Base-by-base conservation (phyloP, 805 yeast genomes). In the Zygosaccharomyces lentus region DNA sequence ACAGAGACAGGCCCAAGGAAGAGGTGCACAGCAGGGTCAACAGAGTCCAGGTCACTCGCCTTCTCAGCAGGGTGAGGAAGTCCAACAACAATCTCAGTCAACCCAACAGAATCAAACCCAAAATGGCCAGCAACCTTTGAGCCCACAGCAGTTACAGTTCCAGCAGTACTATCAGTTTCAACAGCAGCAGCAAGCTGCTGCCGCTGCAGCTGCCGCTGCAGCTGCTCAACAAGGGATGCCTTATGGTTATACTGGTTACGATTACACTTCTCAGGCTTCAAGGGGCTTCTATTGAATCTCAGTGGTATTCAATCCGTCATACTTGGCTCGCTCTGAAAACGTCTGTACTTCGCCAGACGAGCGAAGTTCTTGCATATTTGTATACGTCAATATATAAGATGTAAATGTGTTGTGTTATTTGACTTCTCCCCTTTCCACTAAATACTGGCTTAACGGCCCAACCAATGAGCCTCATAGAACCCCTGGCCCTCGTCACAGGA, bases 401-500 rank as follows among this genome's bases (percentile, higher is more conserved):
- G 45, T 45, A 49, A 49, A 36, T 43, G 38, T 43, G 35, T 31
- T 37, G 36, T 44, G 47, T 38, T 30, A 35, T 44, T 36, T 39
- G 32, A 38, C 41, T 38, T 23, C 15, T 16, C 24, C 30, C 39
- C 21, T 35, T 10, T 29, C 7, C 6, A n/a, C 32, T 10, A 29
- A 16, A 29, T 29, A 16, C 6, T 10, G 8, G 5, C 12, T 26
- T 17, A 27, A 30, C 17, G 17, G 17, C 12, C 9, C 6, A 17
- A 17, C 9, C 5, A 9, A 43, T 46, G 49, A 39, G 29, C 5
- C 34, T 32, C 15, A 13, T 43, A 5, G 32, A 43, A 12, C 61
- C 63, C 1, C 64, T 62, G 5, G 66, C 67, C 2, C 54, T 72
- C 3, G 51, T 72, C n/a, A 65, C 73, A 1, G 77, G 78, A 10